These are phyloP conservation scores for Phellinidium pouzarii DNA, from an alignment of 1,284 basidiomycete genomes.

Conservation along the genomic window DNA sequence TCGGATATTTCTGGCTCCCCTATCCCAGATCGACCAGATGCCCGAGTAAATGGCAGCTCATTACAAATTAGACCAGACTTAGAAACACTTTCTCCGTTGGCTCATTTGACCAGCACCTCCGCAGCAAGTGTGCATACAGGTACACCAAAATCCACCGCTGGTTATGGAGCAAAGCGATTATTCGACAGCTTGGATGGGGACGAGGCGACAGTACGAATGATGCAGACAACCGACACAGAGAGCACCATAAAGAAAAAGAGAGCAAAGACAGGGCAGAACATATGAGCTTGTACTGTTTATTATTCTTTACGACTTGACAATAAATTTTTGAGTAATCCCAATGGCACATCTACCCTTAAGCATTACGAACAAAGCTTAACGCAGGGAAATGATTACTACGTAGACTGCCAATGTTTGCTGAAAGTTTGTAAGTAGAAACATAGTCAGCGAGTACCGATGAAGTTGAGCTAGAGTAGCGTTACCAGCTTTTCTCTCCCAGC, in stretches of 20 bases:
- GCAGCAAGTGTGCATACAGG: neutral
- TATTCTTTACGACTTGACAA: too few species aligned
- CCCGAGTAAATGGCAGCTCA: too few species aligned
- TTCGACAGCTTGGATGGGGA: neutral
- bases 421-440: neutral
- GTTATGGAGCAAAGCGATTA: slow-evolving; percentile 7
- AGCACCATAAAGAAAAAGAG: slow-evolving; percentile 11
- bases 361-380: slow-evolving; percentile 7
- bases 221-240: neutral
- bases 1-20: neutral
- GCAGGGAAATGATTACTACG: slow-evolving; percentile 13
- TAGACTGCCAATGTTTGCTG: slow-evolving; percentile 15
- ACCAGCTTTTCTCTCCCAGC: slow-evolving; percentile 18
- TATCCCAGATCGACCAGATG: too few species aligned
- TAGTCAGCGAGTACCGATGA: neutral
- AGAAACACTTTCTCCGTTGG: too few species aligned
- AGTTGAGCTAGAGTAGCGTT: neutral
- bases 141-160: neutral
- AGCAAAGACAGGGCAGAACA: slow-evolving; percentile 1
- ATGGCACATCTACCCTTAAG: neutral
- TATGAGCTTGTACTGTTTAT: neutral
- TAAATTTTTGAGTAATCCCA: too few species aligned
- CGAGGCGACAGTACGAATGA: neutral
- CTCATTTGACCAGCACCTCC: too few species aligned
- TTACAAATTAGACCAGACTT: too few species aligned